phyloP scores from a whole-genome alignment of 2,329 filamentous ascomycete species.

The Diaporthe eres region DNA sequence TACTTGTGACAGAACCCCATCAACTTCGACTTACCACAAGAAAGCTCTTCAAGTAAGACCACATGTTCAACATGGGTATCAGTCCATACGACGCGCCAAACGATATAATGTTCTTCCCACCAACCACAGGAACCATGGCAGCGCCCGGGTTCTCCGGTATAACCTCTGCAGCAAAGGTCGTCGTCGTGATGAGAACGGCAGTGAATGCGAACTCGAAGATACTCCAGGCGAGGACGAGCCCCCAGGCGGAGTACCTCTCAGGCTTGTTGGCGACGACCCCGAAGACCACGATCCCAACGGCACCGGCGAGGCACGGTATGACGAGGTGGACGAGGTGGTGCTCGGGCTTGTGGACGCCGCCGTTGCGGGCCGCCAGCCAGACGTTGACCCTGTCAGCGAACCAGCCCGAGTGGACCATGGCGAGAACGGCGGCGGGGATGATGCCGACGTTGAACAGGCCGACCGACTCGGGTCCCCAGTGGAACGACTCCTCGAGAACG shows the following conservation, averaged over 20 bases:
- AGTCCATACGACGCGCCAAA: conserved; percentile 3
- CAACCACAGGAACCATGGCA: not conserved
- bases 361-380: conserved; percentile 56
- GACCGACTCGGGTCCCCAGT: not conserved
- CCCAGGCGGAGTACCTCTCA: not conserved
- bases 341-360: conserved; percentile 53
- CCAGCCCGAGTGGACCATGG: conserved; percentile 6
- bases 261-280: not conserved
- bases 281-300: not conserved
- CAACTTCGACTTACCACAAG: not conserved
- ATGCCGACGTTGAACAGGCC: conserved; percentile 5
- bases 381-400: conserved; percentile 44
- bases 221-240: not conserved
- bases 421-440: not conserved
- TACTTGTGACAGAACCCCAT: rapidly evolving
- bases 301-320: not conserved
- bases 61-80: conserved; percentile 19
- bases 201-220: conserved; percentile 9
- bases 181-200: not conserved
- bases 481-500: conserved; percentile 15
- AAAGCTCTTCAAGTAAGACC: conserved; percentile 8
- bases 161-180: not conserved
- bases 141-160: not conserved
- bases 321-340: conserved; percentile 37
- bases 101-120: conserved; percentile 5